Evolutionary conservation across 169 alveolate species (phyloP).

Genomic region (Plasmodium cynomolgi): DNA sequence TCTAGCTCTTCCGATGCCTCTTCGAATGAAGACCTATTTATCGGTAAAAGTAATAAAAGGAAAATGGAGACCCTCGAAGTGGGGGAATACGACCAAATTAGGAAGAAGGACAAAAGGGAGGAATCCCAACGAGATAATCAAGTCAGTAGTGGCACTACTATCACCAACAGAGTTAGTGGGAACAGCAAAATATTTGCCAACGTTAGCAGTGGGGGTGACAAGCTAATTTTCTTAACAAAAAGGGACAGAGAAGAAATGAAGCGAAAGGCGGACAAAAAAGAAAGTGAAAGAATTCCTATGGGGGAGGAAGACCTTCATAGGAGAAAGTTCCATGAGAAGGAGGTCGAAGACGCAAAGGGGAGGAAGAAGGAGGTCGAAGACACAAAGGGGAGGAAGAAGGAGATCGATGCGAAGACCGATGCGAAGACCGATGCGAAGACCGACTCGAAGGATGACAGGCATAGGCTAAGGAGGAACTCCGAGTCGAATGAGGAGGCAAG

Average conservation of each 20-base stretch:
- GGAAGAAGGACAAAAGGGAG: neutral
- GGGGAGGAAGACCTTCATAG: constrained; percentile 42
- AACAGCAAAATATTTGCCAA: constrained; percentile 57
- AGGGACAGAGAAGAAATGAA: constrained; percentile 78
- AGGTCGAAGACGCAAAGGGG: neutral
- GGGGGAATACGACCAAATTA: neutral
- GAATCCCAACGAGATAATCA: constrained; percentile 1
- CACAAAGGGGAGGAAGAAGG: no score
- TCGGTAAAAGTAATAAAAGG: neutral
- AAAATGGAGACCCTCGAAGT: neutral
- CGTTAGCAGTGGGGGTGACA: constrained; percentile 1
- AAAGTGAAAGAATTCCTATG: constrained; percentile 29
- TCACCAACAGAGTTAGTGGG: constrained; percentile 1
- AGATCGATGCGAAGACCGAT: neutral
- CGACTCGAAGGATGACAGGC: neutral
- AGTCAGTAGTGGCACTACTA: neutral
- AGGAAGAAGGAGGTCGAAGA: neutral
- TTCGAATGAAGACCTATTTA: neutral
- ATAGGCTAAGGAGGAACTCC: neutral
- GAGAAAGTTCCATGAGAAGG: constrained; percentile 21
- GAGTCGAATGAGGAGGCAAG: neutral
- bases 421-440: neutral
- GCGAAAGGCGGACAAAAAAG: constrained; percentile 66
- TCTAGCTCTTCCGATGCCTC: neutral
- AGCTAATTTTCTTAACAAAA: constrained; percentile 79